Conservation (phyloP, 2,329 filamentous ascomycete genomes). For the Aureobasidium musti region DNA sequence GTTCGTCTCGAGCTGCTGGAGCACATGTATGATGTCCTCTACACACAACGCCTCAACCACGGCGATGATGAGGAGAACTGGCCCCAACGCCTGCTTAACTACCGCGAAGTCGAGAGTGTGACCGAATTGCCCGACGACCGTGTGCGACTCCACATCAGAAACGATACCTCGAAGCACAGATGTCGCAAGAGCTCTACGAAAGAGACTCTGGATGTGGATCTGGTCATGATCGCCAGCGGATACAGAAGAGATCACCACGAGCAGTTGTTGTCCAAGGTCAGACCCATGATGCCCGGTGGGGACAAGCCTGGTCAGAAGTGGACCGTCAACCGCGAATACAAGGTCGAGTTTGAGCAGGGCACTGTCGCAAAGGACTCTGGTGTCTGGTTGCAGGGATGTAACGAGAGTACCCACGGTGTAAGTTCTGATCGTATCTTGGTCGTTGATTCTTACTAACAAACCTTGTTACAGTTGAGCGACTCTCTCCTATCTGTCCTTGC, state of each 20-base stretch:
- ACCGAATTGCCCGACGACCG: slow-evolving; percentile 52
- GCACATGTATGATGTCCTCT: slow-evolving; percentile 82
- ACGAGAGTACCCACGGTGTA: slow-evolving; percentile 88
- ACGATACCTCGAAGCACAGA: slow-evolving; percentile 49
- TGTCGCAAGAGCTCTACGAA: slow-evolving; percentile 46
- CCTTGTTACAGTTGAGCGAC: slow-evolving; percentile 36
- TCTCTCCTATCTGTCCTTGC: slow-evolving; percentile 44
- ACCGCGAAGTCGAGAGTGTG: slow-evolving; percentile 66
- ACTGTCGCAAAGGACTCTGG: slow-evolving; percentile 72
- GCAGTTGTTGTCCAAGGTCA: slow-evolving; percentile 67
- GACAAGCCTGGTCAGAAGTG: slow-evolving; percentile 56
- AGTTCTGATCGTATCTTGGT: slow-evolving; percentile 46
- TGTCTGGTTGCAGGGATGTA: slow-evolving; percentile 92
- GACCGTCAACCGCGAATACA: slow-evolving; percentile 75
- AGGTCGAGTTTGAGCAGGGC: slow-evolving; percentile 67
- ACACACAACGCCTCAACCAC: slow-evolving; percentile 75
- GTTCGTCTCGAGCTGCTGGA: slow-evolving; percentile 90
- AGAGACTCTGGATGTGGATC: slow-evolving; percentile 72
- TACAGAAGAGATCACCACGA: slow-evolving; percentile 79
- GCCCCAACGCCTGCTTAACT: slow-evolving; percentile 77
- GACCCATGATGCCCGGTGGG: slow-evolving; percentile 63
- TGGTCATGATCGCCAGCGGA: slow-evolving; percentile 83
- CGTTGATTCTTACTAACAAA: not conserved
- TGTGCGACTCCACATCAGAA: slow-evolving; percentile 63
- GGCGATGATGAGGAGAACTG: slow-evolving; percentile 69